A percentile compares a stretch with the other conserved stretches of the same genome.
phyloP scores from a whole-genome alignment of 352 stramenopile genomes.

The Phytophthora europaea region DNA sequence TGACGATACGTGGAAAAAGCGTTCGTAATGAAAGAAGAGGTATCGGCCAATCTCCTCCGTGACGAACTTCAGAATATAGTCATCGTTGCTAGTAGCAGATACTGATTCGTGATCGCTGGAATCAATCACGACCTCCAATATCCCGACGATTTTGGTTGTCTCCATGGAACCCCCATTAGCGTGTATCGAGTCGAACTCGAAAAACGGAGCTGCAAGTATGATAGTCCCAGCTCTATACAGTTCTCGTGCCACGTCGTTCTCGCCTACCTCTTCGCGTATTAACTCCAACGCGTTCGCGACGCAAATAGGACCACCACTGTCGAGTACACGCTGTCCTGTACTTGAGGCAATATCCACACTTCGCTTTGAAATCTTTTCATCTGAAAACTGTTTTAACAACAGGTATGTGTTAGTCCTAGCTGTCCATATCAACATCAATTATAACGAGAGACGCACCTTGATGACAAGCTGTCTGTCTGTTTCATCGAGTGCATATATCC shows the following conservation, averaged over 20 bases:
- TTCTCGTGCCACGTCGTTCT: slow-evolving; percentile 39
- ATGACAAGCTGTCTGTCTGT: slow-evolving; percentile 50
- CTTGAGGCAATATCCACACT: slow-evolving; percentile 46
- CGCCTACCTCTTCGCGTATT: slow-evolving; percentile 17
- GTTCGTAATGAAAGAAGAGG: slow-evolving; percentile 79
- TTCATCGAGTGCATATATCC: slow-evolving; percentile 73
- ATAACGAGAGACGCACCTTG: slow-evolving; percentile 55
- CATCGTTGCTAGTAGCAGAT: slow-evolving; percentile 63
- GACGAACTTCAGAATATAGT: slow-evolving; percentile 72
- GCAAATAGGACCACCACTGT: slow-evolving; percentile 36
- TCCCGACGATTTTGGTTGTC: slow-evolving; percentile 54
- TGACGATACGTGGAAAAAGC: slow-evolving; percentile 61
- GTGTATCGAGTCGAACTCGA: slow-evolving; percentile 31
- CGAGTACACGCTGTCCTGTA: slow-evolving; percentile 46
- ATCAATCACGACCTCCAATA: slow-evolving; percentile 73
- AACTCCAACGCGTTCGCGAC: slow-evolving; percentile 33
- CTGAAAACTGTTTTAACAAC: slow-evolving; percentile 57
- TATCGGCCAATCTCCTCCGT: slow-evolving; percentile 76
- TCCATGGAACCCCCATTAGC: slow-evolving; percentile 26
- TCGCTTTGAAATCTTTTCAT: slow-evolving; percentile 59
- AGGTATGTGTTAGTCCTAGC: not conserved
- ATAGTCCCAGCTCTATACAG: slow-evolving; percentile 55
- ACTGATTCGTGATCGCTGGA: slow-evolving; percentile 16
- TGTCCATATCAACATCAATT: not conserved
- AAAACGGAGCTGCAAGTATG: slow-evolving; percentile 60